These are phyloP conservation scores for Zopfia rhizophila DNA, from an alignment of 2,329 filamentous ascomycete species.

Conservation along the genomic window DNA sequence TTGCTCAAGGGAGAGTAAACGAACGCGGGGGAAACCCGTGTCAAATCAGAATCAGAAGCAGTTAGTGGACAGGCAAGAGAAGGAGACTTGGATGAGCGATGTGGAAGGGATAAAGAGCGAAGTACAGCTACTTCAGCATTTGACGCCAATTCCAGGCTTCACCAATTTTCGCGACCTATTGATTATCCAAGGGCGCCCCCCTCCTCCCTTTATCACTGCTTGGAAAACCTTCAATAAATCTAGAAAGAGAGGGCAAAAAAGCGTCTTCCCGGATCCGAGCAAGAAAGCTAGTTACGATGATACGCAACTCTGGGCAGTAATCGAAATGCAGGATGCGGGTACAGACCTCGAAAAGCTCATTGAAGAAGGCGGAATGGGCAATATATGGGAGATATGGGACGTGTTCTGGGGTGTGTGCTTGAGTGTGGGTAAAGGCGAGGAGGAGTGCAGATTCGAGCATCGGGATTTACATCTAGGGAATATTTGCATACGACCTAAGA, in stretches of 20 bases:
- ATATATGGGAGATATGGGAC: constrained; percentile 65
- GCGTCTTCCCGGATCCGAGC: constrained; percentile 66
- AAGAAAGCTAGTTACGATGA: constrained; percentile 64
- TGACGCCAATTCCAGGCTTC: constrained; percentile 70
- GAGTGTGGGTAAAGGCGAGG: constrained; percentile 69
- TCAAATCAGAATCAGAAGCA: constrained; percentile 35
- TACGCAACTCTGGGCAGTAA: constrained; percentile 69
- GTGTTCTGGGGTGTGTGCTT: constrained; percentile 74
- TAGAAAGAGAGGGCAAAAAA: constrained; percentile 55
- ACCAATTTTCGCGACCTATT: constrained; percentile 69
- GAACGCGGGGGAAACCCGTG: too few species aligned
- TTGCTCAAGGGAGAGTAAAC: constrained; percentile 49
- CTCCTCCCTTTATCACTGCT: constrained; percentile 59
- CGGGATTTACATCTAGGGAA: constrained; percentile 75
- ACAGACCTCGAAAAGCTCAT: constrained; percentile 61
- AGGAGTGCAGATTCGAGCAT: constrained; percentile 70
- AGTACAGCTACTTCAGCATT: constrained; percentile 65
- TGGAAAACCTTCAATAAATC: constrained; percentile 58
- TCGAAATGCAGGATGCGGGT: constrained; percentile 74
- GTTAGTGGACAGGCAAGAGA: constrained; percentile 46
- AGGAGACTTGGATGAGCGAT: constrained; percentile 53
- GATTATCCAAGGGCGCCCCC: constrained; percentile 67
- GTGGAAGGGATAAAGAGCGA: constrained; percentile 58
- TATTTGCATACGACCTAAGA: constrained; percentile 67
- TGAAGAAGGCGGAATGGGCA: constrained; percentile 45